Conservation (phyloP, 75 land plant genomes). For the Adiantum capillusveneris region DNA sequence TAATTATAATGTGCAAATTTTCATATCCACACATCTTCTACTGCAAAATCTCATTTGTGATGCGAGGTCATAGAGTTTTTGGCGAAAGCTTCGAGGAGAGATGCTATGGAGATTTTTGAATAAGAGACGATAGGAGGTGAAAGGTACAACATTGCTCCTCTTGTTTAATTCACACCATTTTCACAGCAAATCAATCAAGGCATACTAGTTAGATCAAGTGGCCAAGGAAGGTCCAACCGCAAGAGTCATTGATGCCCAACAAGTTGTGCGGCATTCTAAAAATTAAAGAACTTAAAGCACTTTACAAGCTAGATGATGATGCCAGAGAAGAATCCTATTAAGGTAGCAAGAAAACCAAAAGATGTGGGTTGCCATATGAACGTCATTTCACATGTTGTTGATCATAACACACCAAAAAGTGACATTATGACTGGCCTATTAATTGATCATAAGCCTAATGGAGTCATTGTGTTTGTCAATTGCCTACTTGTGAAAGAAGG, state of each 20-base stretch:
- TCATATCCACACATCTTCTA: too few relatives aligned
- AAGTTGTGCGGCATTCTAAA: slow-evolving; percentile 71
- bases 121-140: too few relatives aligned
- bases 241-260: slow-evolving; percentile 90
- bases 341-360: not conserved
- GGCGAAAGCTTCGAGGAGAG: too few relatives aligned
- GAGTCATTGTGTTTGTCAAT: slow-evolving; percentile 3
- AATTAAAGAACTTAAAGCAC: slow-evolving; percentile 76
- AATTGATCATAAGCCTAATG: slow-evolving; percentile 24
- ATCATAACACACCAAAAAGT: slow-evolving; percentile 30
- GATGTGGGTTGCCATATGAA: not conserved
- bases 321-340: slow-evolving; percentile 12
- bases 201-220: too few relatives aligned
- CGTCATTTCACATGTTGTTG: not conserved
- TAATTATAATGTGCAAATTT: too few relatives aligned
- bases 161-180: too few relatives aligned
- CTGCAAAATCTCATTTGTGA: too few relatives aligned
- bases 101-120: too few relatives aligned
- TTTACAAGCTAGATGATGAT: slow-evolving; percentile 82
- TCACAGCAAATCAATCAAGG: too few relatives aligned
- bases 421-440: slow-evolving; percentile 33
- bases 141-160: too few relatives aligned
- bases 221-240: slow-evolving; percentile 97
- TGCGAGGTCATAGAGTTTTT: too few relatives aligned
- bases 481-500: too few relatives aligned